Percentiles rank a stretch among this genome's conserved stretches.
Evolutionary conservation across 129 eudicot species (phyloP).

Genomic region (Ambrosia trifida): DNA sequence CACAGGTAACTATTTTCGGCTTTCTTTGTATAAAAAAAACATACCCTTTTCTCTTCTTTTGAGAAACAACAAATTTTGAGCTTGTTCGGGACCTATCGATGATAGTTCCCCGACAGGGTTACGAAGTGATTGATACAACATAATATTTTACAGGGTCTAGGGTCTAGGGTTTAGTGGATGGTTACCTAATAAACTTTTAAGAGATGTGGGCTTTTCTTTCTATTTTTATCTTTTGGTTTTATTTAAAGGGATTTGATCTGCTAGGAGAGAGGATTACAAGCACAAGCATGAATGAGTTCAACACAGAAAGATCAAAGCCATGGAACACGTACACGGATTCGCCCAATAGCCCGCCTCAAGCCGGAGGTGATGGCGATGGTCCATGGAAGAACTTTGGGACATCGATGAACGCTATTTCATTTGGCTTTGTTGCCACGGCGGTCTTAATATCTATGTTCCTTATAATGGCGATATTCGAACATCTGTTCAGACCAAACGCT

Average conservation of each 20-base stretch:
- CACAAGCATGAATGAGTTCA: slow-evolving; percentile 48
- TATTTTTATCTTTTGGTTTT: slow-evolving; percentile 3
- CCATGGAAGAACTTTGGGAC: slow-evolving; percentile 73
- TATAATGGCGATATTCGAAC: slow-evolving; percentile 84
- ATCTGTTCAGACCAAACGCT: slow-evolving; percentile 66
- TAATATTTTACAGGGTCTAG: not conserved
- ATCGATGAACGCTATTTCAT: slow-evolving; percentile 80
- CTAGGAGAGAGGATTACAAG: not conserved
- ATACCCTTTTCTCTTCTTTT: not conserved
- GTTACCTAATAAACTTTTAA: not conserved
- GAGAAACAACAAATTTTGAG: not conserved
- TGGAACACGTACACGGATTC: slow-evolving; percentile 65
- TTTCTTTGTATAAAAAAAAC: slow-evolving; percentile 25
- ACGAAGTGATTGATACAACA: not conserved
- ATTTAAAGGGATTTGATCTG: not conserved
- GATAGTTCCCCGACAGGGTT: not conserved
- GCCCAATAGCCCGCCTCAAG: slow-evolving; percentile 54
- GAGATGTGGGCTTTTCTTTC: not conserved
- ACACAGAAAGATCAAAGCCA: slow-evolving; percentile 60
- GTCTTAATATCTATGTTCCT: slow-evolving; percentile 81
- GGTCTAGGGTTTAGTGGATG: not conserved
- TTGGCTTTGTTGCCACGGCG: slow-evolving; percentile 85
- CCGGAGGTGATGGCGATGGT: slow-evolving; percentile 45
- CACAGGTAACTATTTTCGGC: slow-evolving; percentile 7
- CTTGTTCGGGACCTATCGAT: not conserved